Base-by-base conservation (phyloP, 1,139 yeast genomes). In the Arxiozyma telluris region DNA sequence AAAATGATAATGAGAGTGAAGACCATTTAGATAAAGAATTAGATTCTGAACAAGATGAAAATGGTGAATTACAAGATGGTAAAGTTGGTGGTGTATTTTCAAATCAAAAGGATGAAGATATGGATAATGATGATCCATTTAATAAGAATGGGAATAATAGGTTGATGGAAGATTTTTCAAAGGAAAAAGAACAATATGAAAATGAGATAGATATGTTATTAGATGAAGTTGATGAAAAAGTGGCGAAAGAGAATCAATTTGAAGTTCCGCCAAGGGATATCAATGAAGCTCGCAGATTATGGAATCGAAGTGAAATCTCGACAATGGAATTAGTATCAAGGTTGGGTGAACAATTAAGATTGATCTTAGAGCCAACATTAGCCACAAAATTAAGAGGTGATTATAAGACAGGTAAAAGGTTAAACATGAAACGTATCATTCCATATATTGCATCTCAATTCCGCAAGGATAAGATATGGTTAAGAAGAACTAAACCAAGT, bases 381-480 rank as follows among this genome's bases (percentile, higher is more conserved):
- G 96, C 97, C 17, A 93, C 98, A 2, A 93, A 93, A 69, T 76
- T 94, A 56, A 83, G 82, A 59, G 99, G 99, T 64, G 98, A 94
- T 70, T 94, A 89, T 72, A 90, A 91, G 71, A 91, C 98, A 1
- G 99, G 99, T 70, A 94, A 94, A 71, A 78, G 98, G 61, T 79
- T 94, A 65, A 94, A 94, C 71, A 91, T 94, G 98, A 93, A 91
- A 76, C 78, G 98, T 61, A 94, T 94, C 62, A 93, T 94, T 65
- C 96, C 98, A 17, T 94, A 93, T 71, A 93, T 94, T 75, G 98
- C 99, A 1, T 87, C 96, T 50, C 96, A 91, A 66, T 94, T 90
- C 80, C 84, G 96, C 66, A 93, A 93, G 71, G 99, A 94, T 71
- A 94, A 94, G 76, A 94, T 94, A 58, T 94, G 99, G 99, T 78